Evolutionary conservation across 2,329 filamentous ascomycete species (phyloP).

Genomic region (Hypoxylon rubiginosum): DNA sequence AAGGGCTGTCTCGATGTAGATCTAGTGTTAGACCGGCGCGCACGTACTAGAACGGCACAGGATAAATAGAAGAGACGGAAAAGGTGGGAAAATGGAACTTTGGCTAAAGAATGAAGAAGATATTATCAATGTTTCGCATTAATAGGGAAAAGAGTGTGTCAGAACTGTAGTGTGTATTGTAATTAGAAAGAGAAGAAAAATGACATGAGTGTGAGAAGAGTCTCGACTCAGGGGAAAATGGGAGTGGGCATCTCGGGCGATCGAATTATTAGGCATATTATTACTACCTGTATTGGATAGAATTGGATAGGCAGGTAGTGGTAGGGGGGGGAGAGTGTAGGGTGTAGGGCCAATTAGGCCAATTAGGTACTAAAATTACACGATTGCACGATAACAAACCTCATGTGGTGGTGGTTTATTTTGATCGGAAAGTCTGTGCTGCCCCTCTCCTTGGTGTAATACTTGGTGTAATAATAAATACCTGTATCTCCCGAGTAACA

Average conservation of each 20-base stretch:
- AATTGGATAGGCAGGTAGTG: constrained; percentile 21
- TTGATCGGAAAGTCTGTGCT: constrained; percentile 41
- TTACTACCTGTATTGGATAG: constrained; percentile 20
- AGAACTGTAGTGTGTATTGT: constrained; percentile 11
- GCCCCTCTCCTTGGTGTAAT: not conserved
- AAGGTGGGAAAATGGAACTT: constrained; percentile 21
- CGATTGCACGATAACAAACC: constrained; percentile 30
- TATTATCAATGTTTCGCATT: constrained; percentile 20
- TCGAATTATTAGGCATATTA: constrained; percentile 37
- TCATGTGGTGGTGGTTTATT: constrained; percentile 23
- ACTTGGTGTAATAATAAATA: not conserved
- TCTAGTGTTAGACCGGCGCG: constrained; percentile 24
- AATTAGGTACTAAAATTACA: not conserved
- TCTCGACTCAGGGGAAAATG: constrained; percentile 38
- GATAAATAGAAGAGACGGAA: constrained; percentile 23
- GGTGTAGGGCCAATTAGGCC: constrained; percentile 34
- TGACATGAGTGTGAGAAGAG: constrained; percentile 1
- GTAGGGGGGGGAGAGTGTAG: not conserved
- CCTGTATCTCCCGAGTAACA: not conserved
- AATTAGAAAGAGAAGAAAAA: constrained; percentile 9
- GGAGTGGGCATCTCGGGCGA: constrained; percentile 27
- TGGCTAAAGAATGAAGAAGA: constrained; percentile 25
- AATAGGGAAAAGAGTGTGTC: constrained; percentile 9
- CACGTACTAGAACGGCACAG: constrained; percentile 12
- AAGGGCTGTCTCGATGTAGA: constrained; percentile 22